phyloP scores from a whole-genome alignment of 2,329 filamentous ascomycete species.

The Zalaria obscura region DNA sequence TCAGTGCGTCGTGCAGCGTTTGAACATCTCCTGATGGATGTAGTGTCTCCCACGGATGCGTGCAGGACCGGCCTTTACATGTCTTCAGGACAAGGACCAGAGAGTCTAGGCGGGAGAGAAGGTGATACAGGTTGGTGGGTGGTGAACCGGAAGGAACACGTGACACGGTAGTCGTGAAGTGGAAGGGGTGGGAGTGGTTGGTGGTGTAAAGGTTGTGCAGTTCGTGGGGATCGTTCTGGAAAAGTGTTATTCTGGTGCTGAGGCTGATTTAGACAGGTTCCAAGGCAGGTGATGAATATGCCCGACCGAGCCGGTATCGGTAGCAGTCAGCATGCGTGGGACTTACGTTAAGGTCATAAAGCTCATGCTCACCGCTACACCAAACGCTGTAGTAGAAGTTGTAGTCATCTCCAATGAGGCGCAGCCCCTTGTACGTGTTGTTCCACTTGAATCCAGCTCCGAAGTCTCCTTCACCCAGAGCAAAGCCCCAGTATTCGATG shows the following conservation, averaged over 20 bases:
- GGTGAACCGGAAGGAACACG: no score
- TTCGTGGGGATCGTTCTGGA: background rate
- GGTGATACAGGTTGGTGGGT: no score
- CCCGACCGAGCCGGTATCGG: no score
- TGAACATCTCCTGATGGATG: constrained; percentile 15
- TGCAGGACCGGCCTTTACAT: constrained; percentile 16
- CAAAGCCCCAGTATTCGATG: constrained; percentile 27
- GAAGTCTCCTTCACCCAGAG: constrained; percentile 17
- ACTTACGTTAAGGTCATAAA: constrained; percentile 36
- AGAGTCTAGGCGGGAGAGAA: constrained; percentile 13
- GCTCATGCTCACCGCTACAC: constrained; percentile 54
- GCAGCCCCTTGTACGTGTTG: constrained; percentile 17
- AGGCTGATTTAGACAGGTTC: no score
- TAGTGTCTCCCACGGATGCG: constrained; percentile 16
- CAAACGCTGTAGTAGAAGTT: constrained; percentile 53
- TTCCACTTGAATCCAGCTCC: constrained; percentile 13
- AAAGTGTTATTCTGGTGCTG: background rate
- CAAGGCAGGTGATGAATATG: no score
- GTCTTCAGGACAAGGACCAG: constrained; percentile 19
- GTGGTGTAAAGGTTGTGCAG: background rate
- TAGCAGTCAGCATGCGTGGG: background rate
- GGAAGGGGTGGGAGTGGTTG: background rate
- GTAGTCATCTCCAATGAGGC: constrained; percentile 26
- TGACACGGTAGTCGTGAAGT: no score
- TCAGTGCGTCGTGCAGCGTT: constrained; percentile 14